A percentile compares a stretch with the other conserved stretches of the same genome.
phyloP scores from a whole-genome alignment of 495 filamentous ascomycete species.

The Aspergillus conjunctus region DNA sequence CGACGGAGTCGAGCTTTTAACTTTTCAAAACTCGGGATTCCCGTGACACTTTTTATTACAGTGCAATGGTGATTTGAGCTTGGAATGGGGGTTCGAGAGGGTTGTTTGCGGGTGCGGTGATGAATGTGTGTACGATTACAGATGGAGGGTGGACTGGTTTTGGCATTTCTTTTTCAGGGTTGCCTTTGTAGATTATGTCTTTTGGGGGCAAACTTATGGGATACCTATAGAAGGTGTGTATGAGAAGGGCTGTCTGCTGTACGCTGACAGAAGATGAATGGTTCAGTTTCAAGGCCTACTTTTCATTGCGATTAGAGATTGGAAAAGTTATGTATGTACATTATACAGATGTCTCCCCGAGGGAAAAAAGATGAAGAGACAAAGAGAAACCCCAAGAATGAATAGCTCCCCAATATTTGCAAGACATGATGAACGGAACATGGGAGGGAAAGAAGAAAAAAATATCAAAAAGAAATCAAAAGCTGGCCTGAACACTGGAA shows the following conservation, averaged over 20 bases:
- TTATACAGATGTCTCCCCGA: constrained; percentile 30
- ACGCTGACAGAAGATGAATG: background rate
- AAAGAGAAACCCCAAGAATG: constrained; percentile 23
- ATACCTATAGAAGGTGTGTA: too few species aligned
- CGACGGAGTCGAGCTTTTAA: constrained; percentile 19
- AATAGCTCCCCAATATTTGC: constrained; percentile 16
- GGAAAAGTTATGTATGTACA: constrained; percentile 23
- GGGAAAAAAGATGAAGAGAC: constrained; percentile 24
- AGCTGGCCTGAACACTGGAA: constrained; percentile 6
- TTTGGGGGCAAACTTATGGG: too few species aligned
- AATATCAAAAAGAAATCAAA: constrained; percentile 25
- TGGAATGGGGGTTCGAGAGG: background rate
- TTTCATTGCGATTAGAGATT: constrained; percentile 26
- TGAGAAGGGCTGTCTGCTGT: too few species aligned
- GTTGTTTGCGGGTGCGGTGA: background rate
- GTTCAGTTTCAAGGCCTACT: constrained; percentile 19
- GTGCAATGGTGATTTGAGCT: background rate
- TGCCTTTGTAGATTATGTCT: too few species aligned
- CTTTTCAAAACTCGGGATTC: background rate
- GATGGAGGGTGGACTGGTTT: background rate
- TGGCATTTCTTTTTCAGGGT: background rate
- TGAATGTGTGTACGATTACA: constrained; percentile 15
- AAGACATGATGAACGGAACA: constrained; percentile 26
- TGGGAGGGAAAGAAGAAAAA: constrained; percentile 21
- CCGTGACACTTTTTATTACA: background rate